Evolutionary conservation across 305 asterid species (phyloP), one percentile per base, ranked within the genome.

Genomic region (Plantago lanceolata): DNA sequence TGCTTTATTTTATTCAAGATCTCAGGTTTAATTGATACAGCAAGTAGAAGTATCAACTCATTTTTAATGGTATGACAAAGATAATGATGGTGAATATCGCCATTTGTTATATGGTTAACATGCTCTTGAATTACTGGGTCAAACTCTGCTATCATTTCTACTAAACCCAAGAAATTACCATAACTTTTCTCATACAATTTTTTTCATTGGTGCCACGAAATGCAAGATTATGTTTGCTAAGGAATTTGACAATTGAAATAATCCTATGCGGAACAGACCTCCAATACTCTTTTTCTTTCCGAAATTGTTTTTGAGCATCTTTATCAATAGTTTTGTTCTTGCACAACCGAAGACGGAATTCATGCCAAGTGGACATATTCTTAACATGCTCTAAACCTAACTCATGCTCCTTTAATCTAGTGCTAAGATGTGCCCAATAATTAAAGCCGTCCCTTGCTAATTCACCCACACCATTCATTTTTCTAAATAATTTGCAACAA

Each of bases 141-240:
- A 18, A 11, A 69, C 16, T 56, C 54, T 19, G 54, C 65, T 1
- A 57, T 20, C 74, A 69, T 63, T 28, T 69, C 69, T 55, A 69
- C 18, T 13, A 63, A 21, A 9, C 45, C 54, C 16, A 69, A 49
- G 28, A 24, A 24, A 24, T 24, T 24, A 24, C 28, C 28, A 24
- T 24, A 1, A 24, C 28, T 24, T 1, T 3, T 24, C 3, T 1
- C 28, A 24, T 24, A 24, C 28, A 47, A 33, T 68, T 48, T 54
- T 60, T 56, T 64, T n/a, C n/a, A 14, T 67, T 72, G 14, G 13
- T 40, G 16, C 69, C 77, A 29, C 61, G 48, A 31, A 67, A 73
- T 29, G 73, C 66, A 4, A 73, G 17, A 26, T 63, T 56, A 0
- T 67, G 52, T 44, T 72, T 72, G 2, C 57, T 65, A 1, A 72